Conservation (phyloP, 2,329 filamentous ascomycete genomes). For the Paecilomyces variotii region DNA sequence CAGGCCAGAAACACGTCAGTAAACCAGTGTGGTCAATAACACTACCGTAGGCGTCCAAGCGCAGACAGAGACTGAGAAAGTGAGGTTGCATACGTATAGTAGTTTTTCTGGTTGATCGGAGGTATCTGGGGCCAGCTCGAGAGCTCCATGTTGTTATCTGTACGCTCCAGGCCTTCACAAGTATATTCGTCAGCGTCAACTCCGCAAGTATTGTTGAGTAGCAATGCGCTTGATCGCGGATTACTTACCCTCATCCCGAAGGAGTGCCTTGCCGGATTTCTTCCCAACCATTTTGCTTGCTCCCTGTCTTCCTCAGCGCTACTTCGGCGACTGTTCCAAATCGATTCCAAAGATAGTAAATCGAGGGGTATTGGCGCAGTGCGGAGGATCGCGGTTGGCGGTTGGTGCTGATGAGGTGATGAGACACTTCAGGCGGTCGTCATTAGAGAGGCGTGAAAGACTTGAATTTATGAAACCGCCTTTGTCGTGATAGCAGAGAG, state of each 20-base stretch:
- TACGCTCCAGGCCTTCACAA: conserved; percentile 73
- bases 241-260: conserved; percentile 49
- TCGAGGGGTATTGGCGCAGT: neutral
- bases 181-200: conserved; percentile 1
- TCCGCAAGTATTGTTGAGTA: neutral
- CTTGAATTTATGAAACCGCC: neutral
- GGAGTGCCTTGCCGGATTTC: conserved; percentile 55
- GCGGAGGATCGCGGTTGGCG: neutral
- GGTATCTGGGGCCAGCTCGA: conserved; percentile 86
- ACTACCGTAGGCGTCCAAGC: neutral
- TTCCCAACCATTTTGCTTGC: conserved; percentile 52
- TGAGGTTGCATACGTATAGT: conserved; percentile 68
- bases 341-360: neutral
- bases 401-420: neutral
- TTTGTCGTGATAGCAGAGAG: neutral
- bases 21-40: neutral
- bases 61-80: neutral
- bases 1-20: neutral
- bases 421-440: neutral
- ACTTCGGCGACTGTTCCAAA: neutral
- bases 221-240: neutral
- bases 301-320: neutral
- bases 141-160: conserved; percentile 96
- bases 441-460: neutral
- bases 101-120: conserved; percentile 99